phyloP scores from a whole-genome alignment of 495 filamentous ascomycete species.

The Trichocladium uniseriatum region DNA sequence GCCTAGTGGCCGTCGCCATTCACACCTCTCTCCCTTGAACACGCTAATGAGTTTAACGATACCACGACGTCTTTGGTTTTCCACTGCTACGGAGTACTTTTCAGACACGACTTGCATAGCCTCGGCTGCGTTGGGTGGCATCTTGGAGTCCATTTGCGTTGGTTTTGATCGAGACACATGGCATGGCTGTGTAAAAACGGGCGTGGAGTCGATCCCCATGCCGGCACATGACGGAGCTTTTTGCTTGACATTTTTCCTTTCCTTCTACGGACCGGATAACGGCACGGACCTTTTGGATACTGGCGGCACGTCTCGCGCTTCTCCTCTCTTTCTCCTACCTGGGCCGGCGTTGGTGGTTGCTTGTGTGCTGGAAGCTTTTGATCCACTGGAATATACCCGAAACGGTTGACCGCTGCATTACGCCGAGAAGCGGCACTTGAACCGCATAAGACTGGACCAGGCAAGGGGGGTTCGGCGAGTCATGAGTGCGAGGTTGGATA shows the following conservation, averaged over 20 bases:
- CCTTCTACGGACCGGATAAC: not conserved
- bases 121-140: constrained; percentile 7
- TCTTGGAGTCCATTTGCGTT: not conserved
- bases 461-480: not conserved
- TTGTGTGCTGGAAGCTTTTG: not conserved
- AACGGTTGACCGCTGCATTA: not conserved
- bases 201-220: not conserved
- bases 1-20: not conserved
- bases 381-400: not conserved
- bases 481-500: not conserved
- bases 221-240: not conserved
- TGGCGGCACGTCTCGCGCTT: not conserved
- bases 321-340: not conserved
- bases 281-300: not conserved
- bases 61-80: constrained; percentile 11
- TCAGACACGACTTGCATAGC: constrained; percentile 15
- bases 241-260: not conserved
- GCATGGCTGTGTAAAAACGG: not conserved
- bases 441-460: constrained; percentile 2
- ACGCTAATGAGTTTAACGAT: constrained; percentile 16
- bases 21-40: not conserved
- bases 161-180: not conserved
- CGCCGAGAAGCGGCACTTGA: not conserved
- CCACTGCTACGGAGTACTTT: constrained; percentile 2
- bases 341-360: constrained; percentile 1